These are phyloP conservation scores for Phascolomyces articulosus DNA, from an alignment of 371 early-diverging fungal genomes.

Conservation along the genomic window DNA sequence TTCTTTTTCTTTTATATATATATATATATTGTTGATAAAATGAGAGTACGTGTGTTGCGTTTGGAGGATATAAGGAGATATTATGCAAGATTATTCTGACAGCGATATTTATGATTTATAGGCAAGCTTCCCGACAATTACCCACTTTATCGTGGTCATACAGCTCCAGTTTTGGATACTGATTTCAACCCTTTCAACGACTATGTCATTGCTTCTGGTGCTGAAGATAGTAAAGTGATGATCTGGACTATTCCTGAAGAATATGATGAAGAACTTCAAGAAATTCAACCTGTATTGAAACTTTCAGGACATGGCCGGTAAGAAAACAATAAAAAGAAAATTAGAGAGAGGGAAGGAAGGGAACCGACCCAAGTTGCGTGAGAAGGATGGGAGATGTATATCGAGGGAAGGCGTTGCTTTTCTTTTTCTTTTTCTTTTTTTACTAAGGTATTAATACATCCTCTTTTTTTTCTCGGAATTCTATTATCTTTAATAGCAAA, in stretches of 20 bases:
- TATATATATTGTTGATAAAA: no score
- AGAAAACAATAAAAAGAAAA: constrained; percentile 6
- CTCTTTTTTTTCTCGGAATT: neutral
- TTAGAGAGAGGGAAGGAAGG: no score
- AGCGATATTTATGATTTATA: constrained; percentile 14
- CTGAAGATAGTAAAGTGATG: constrained; percentile 96
- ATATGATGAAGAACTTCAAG: constrained; percentile 66
- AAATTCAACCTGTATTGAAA: constrained; percentile 64
- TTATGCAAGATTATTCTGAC: neutral
- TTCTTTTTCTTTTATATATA: neutral
- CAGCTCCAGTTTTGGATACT: constrained; percentile 95
- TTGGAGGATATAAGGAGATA: no score
- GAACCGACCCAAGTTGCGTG: no score
- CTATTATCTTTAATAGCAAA: constrained; percentile 64
- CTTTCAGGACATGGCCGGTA: constrained; percentile 70
- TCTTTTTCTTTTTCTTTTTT: no score
- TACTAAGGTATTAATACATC: neutral
- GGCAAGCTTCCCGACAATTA: constrained; percentile 85
- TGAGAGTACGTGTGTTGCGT: no score
- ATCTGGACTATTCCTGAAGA: constrained; percentile 93
- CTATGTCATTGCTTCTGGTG: constrained; percentile 84
- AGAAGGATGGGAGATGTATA: no score
- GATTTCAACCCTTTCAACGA: constrained; percentile 98
- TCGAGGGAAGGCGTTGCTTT: no score
- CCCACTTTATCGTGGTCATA: constrained; percentile 92